These are phyloP conservation scores for Groenewaldozyma sp. DNA, from an alignment of 1,139 yeast genomes.

Conservation along the genomic window DNA sequence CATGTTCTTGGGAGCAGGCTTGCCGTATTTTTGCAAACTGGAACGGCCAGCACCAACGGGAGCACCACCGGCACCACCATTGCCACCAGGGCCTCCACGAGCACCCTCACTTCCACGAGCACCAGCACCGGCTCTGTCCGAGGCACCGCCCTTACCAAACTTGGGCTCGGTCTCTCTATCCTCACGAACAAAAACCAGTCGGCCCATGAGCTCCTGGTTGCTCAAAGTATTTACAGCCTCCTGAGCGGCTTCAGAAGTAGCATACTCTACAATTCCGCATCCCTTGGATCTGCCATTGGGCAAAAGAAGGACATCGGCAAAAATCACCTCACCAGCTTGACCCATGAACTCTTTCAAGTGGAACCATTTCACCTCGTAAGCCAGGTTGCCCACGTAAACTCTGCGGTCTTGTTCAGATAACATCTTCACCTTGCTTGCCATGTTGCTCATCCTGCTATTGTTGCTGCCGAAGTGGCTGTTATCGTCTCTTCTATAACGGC, in stretches of 20 bases:
- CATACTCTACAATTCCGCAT: slow-evolving; percentile 73
- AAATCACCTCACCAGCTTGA: slow-evolving; percentile 61
- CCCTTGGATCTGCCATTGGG: slow-evolving; percentile 78
- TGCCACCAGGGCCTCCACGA: slow-evolving; percentile 5
- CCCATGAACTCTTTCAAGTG: slow-evolving; percentile 56
- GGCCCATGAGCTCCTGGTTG: slow-evolving; percentile 58
- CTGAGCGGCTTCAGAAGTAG: slow-evolving; percentile 56
- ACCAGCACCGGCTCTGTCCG: slow-evolving; percentile 14
- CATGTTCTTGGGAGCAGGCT: slow-evolving; percentile 12
- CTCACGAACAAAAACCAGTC: slow-evolving; percentile 82
- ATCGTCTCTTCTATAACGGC: not conserved
- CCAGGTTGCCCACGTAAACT: slow-evolving; percentile 49
- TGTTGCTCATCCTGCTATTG: slow-evolving; percentile 11
- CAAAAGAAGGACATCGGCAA: slow-evolving; percentile 81
- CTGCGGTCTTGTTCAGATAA: slow-evolving; percentile 29
- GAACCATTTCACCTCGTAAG: slow-evolving; percentile 53
- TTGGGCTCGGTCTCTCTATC: slow-evolving; percentile 32
- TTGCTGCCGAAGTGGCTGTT: not conserved
- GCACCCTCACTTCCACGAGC: slow-evolving; percentile 8
- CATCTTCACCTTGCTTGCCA: not conserved
- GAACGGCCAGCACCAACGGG: slow-evolving; percentile 4
- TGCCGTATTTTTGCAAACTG: slow-evolving; percentile 6
- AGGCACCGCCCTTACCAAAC: slow-evolving; percentile 14
- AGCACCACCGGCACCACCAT: not conserved
- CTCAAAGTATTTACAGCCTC: slow-evolving; percentile 67